Base-by-base conservation (phyloP, 2,329 filamentous ascomycete species). In the Pseudophaeomoniella oleicola region DNA sequence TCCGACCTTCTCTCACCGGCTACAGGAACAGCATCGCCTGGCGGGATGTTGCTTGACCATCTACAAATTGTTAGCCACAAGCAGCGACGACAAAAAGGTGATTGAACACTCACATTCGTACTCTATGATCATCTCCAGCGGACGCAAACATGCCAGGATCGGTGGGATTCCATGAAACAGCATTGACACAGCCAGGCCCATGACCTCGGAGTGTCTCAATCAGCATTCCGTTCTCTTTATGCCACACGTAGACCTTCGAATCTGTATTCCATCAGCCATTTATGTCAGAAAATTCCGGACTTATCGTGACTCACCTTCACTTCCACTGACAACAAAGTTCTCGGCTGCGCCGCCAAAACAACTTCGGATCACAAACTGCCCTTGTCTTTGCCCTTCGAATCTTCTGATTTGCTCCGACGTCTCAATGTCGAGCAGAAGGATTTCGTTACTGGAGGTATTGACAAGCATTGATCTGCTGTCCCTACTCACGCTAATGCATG, bases 291-390 rank as follows among this genome's bases (percentile, higher is more conserved):
- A 35, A 37, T 16, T 16, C 16, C 22, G 9, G 30, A 27, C 14
- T n/a, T n/a, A n/a, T n/a, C n/a, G n/a, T n/a, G n/a, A 48, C 65
- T 50, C 62, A 86, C 84, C 81, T 70, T 94, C 86, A 50, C 86
- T 94, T 9, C 90, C 90, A 50, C 83, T 88, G 17, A 92, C 68
- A 6, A 96, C 80, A 55, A 94, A 94, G 53, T 80, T 87, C 60
- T 94, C 86, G 40, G 83, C 79, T 1, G 88, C 87, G 19, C 90
- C 90, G 13, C 90, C 90, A 58, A 94, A 90, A 0, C 69, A 65
- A 49, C 78, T 82, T 35, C 88, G 72, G 40, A 98, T 92, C 38
- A 94, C 71, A 51, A 67, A 94, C 2, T 79, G 64, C 37, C 75
- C 78, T 43, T 86, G 83, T 31, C 69, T 72, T 42, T 87, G 81